Conservation (phyloP, 1,284 basidiomycete species). For the Sparassis latifolia region DNA sequence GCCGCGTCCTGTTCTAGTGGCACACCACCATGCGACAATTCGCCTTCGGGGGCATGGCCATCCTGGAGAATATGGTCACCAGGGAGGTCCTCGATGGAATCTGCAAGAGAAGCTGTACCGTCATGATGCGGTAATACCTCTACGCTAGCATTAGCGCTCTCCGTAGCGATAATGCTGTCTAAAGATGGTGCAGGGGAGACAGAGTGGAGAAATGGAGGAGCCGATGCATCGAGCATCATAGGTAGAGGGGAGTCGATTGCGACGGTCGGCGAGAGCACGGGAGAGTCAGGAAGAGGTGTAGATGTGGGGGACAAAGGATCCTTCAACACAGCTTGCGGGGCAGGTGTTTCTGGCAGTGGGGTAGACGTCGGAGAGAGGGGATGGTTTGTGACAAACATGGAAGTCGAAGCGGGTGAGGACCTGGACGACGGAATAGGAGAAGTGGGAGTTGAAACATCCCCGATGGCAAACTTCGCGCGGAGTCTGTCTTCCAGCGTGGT, state of each 20-base stretch:
- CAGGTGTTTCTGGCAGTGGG: constrained; percentile 41
- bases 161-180: background rate
- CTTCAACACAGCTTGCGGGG: background rate
- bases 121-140: too few relatives aligned
- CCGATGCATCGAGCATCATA: background rate
- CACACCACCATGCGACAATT: too few relatives aligned
- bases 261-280: constrained; percentile 8
- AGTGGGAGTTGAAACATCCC: constrained; percentile 44
- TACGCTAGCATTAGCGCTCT: too few relatives aligned
- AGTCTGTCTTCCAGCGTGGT: constrained; percentile 65
- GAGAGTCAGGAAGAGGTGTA: constrained; percentile 40
- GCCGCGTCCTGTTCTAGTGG: too few relatives aligned
- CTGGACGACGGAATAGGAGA: constrained; percentile 37
- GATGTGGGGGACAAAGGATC: constrained; percentile 33
- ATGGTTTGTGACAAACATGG: constrained; percentile 16
- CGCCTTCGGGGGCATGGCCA: too few relatives aligned
- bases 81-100: too few relatives aligned
- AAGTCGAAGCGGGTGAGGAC: constrained; percentile 35
- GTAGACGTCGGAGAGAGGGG: constrained; percentile 30
- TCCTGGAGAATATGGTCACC: too few relatives aligned
- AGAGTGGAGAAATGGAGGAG: background rate
- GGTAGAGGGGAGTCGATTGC: too few relatives aligned
- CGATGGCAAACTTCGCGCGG: constrained; percentile 49
- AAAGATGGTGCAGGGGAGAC: background rate
- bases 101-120: too few relatives aligned